Percentiles rank a stretch among this genome's conserved stretches.
Evolutionary conservation across 73 alveolate genomes (phyloP).

Genomic region (Paraurostyla sp.): DNA sequence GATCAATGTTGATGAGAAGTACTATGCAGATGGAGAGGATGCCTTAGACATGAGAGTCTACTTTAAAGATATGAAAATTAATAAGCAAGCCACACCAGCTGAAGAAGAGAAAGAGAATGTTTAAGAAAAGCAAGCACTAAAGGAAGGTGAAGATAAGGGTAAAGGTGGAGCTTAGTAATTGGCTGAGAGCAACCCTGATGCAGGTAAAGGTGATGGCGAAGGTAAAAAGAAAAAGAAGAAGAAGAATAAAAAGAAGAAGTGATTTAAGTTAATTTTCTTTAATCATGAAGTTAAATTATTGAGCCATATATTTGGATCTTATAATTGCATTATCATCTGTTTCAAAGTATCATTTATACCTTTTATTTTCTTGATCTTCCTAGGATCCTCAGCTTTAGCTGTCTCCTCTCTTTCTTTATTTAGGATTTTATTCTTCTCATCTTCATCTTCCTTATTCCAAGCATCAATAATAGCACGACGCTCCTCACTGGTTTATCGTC

Average conservation of each 20-base stretch:
- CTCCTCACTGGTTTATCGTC: slow-evolving; percentile 49
- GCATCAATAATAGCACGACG: slow-evolving; percentile 60
- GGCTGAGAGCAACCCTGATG: slow-evolving; percentile 66
- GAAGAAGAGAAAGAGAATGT: slow-evolving; percentile 45
- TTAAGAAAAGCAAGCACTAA: slow-evolving; percentile 6
- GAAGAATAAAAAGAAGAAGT: slow-evolving; percentile 60
- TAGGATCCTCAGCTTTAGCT: background rate
- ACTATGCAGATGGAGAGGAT: slow-evolving; percentile 97
- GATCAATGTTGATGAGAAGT: slow-evolving; percentile 79
- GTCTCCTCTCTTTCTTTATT: background rate
- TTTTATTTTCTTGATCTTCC: background rate
- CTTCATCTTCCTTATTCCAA: slow-evolving; percentile 55
- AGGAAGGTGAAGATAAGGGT: slow-evolving; percentile 33
- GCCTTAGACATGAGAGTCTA: slow-evolving; percentile 97
- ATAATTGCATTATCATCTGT: background rate
- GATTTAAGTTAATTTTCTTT: no score
- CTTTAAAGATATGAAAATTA: slow-evolving; percentile 71
- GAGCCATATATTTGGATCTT: no score
- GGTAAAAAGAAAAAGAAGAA: slow-evolving; percentile 59
- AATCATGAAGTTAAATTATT: no score
- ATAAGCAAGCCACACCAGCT: slow-evolving; percentile 22
- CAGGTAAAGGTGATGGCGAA: slow-evolving; percentile 32
- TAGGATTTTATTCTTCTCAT: background rate
- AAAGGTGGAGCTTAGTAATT: background rate
- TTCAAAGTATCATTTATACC: background rate